These are phyloP conservation scores for Podaxis sp. DNA, from an alignment of 768 basidiomycete genomes.

Conservation along the genomic window DNA sequence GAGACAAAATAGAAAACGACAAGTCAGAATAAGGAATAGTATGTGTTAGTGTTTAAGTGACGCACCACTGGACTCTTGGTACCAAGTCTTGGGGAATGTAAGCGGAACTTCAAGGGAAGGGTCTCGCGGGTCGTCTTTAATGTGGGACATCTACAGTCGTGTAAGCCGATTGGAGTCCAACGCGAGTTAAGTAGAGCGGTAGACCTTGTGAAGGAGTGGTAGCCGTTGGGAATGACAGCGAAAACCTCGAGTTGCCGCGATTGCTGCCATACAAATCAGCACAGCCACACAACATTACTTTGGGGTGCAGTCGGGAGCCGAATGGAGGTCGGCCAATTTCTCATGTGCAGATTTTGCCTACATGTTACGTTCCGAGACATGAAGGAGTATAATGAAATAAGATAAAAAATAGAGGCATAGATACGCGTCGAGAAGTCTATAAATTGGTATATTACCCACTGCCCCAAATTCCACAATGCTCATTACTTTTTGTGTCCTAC, in stretches of 20 bases:
- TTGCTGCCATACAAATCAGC: neutral
- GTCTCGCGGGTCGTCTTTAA: constrained; percentile 67
- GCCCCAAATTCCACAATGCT: neutral
- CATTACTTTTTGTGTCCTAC: neutral
- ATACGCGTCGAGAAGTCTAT: neutral
- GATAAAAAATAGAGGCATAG: neutral
- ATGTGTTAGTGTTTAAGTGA: neutral
- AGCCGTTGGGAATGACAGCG: neutral
- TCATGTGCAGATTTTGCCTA: neutral
- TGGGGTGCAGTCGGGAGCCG: neutral
- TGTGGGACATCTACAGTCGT: constrained; percentile 1
- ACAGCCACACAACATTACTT: constrained; percentile 2
- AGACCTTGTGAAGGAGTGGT: neutral
- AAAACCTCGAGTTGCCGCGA: neutral
- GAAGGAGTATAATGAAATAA: neutral
- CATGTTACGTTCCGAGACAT: neutral
- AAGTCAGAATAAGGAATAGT: neutral
- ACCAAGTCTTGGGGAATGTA: constrained; percentile 66
- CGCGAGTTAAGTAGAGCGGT: neutral
- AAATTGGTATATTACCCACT: neutral
- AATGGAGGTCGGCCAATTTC: neutral
- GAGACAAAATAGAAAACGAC: neutral
- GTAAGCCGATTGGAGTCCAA: neutral
- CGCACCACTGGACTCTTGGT: constrained; percentile 48
- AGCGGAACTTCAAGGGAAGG: constrained; percentile 55